These are phyloP conservation scores for Apostasia shenzhenica DNA, from an alignment of 106 monocot species.

Conservation along the genomic window DNA sequence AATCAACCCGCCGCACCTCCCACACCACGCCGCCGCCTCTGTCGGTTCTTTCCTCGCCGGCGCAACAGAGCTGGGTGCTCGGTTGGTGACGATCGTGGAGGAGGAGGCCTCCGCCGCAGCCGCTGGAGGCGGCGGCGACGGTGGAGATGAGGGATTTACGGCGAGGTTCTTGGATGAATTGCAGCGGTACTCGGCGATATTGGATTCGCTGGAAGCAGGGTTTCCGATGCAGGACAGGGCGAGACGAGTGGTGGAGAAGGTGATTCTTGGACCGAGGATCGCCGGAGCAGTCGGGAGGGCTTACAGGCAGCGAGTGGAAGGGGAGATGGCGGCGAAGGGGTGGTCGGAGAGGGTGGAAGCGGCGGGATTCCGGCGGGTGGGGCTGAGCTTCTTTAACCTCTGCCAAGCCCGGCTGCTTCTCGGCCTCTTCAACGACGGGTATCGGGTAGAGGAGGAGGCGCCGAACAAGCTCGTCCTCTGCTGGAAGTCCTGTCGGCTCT, in stretches of 20 bases:
- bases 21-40: conserved; percentile 13
- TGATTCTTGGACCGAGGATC: conserved; percentile 23
- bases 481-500: conserved; percentile 17
- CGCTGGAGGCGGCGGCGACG: background rate
- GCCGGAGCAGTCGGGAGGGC: conserved; percentile 13
- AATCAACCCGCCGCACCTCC: conserved; percentile 29
- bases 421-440: conserved; percentile 27
- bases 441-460: conserved; percentile 14
- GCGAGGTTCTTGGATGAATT: conserved; percentile 19
- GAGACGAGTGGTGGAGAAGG: conserved; percentile 17
- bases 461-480: conserved; percentile 17
- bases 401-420: conserved; percentile 22
- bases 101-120: conserved; percentile 17
- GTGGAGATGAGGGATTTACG: conserved; percentile 3
- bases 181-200: conserved; percentile 23
- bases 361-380: conserved; percentile 8
- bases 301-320: background rate
- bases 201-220: conserved; percentile 21
- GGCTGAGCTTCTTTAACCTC: conserved; percentile 22
- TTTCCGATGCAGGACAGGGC: conserved; percentile 20
- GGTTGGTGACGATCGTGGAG: conserved; percentile 12
- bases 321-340: background rate
- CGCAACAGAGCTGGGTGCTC: conserved; percentile 3
- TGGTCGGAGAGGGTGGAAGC: conserved; percentile 22
- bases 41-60: conserved; percentile 30